These are phyloP conservation scores for Cercospora brassicicola DNA, from an alignment of 2,329 filamentous ascomycete species.

Conservation along the genomic window DNA sequence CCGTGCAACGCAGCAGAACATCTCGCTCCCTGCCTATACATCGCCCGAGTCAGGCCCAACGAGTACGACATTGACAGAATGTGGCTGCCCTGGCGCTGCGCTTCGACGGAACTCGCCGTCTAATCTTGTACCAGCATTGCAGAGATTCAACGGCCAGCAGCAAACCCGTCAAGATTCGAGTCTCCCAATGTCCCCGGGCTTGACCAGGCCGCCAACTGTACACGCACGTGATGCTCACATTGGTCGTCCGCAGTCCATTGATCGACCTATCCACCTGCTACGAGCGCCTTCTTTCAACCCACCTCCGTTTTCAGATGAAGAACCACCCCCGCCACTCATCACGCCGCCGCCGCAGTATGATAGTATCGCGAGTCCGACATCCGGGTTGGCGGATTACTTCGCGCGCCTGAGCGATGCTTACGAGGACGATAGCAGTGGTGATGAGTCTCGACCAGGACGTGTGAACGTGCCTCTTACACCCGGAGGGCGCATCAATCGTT, in stretches of 20 bases:
- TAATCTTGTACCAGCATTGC: conserved; percentile 57
- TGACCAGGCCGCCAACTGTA: conserved; percentile 54
- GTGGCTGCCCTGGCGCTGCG: conserved; percentile 68
- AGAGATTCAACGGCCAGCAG: conserved; percentile 50
- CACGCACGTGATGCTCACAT: conserved; percentile 35
- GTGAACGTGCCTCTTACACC: conserved; percentile 64
- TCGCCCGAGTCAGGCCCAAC: conserved; percentile 44
- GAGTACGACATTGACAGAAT: conserved; percentile 50
- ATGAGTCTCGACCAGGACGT: conserved; percentile 36
- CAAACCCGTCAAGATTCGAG: conserved; percentile 20
- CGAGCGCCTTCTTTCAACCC: conserved; percentile 84
- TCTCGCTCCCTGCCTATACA: conserved; percentile 77
- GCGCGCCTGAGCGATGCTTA: conserved; percentile 67
- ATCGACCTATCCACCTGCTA: conserved; percentile 79
- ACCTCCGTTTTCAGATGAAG: conserved; percentile 79
- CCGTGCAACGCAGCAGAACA: conserved; percentile 88
- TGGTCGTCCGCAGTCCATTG: conserved; percentile 33
- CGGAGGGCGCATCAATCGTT: conserved; percentile 61
- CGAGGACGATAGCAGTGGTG: conserved; percentile 46
- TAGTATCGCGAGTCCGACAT: conserved; percentile 70
- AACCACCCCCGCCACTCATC: conserved; percentile 69
- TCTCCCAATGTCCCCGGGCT: conserved; percentile 42
- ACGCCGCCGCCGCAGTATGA: conserved; percentile 88
- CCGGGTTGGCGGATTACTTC: conserved; percentile 80
- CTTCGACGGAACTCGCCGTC: conserved; percentile 50